phyloP scores from a whole-genome alignment of 305 asterid species.

The Nicotiana rustica region DNA sequence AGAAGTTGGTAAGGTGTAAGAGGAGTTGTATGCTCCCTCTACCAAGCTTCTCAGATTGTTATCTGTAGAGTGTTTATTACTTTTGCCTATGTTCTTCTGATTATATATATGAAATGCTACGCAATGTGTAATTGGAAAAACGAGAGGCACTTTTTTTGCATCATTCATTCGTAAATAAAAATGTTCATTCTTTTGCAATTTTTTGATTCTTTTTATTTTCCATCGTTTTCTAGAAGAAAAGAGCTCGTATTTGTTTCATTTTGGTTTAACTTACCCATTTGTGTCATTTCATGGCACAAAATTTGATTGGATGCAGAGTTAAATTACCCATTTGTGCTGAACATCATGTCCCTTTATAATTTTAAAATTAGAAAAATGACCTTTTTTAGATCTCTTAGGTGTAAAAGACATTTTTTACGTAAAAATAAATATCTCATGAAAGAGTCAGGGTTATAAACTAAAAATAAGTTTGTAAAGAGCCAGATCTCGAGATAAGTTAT shows the following conservation, averaged over 20 bases:
- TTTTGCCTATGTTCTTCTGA: slow-evolving; percentile 48
- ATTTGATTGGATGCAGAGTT: neutral
- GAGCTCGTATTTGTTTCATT: neutral
- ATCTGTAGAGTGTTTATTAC: slow-evolving; percentile 43
- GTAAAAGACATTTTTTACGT: too few species aligned
- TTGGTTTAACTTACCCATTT: neutral
- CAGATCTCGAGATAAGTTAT: too few species aligned
- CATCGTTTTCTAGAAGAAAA: neutral
- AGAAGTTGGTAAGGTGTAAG: slow-evolving; percentile 45
- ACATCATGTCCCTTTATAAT: too few species aligned
- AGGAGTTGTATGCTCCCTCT: slow-evolving; percentile 47
- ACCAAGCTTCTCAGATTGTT: slow-evolving; percentile 42
- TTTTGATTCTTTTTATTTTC: neutral
- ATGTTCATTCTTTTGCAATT: slow-evolving; percentile 34
- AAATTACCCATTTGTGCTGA: too few species aligned
- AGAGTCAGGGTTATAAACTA: too few species aligned
- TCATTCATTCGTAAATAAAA: slow-evolving; percentile 61
- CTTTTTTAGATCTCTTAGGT: too few species aligned
- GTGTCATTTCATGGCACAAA: slow-evolving; percentile 1
- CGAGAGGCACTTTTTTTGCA: slow-evolving; percentile 47
- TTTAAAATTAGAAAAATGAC: too few species aligned
- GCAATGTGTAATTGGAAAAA: slow-evolving; percentile 54
- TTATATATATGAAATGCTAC: slow-evolving; percentile 43
- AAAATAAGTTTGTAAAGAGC: too few species aligned
- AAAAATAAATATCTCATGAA: too few species aligned